Evolutionary conservation across 2,329 filamentous ascomycete species (phyloP).

Genomic region (Aspergillus texensis): DNA sequence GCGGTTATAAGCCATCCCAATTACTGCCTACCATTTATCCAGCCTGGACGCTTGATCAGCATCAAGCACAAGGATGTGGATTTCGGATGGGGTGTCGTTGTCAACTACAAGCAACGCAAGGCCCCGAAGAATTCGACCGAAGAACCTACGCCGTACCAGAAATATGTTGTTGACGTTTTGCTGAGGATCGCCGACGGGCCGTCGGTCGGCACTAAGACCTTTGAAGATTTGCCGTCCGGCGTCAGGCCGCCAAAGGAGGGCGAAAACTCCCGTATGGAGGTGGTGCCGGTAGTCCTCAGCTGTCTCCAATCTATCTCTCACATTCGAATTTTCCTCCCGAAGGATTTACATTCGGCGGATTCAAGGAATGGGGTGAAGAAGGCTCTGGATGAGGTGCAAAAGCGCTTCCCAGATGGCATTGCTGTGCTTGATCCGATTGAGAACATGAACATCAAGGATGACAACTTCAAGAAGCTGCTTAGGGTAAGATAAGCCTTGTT

Average conservation of each 20-base stretch:
- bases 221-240: constrained; percentile 65
- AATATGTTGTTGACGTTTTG: constrained; percentile 80
- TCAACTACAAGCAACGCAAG: constrained; percentile 70
- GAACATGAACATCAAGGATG: constrained; percentile 92
- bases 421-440: constrained; percentile 89
- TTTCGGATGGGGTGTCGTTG: constrained; percentile 92
- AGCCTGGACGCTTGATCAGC: constrained; percentile 82
- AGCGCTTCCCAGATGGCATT: constrained; percentile 89
- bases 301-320: constrained; percentile 85
- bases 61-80: constrained; percentile 79
- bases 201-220: constrained; percentile 58
- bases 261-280: constrained; percentile 72
- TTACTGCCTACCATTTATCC: constrained; percentile 81
- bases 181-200: constrained; percentile 62
- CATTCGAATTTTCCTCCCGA: constrained; percentile 79
- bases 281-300: constrained; percentile 82
- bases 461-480: constrained; percentile 88
- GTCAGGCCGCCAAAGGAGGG: constrained; percentile 63
- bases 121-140: constrained; percentile 67
- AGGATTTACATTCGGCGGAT: constrained; percentile 69
- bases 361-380: constrained; percentile 70
- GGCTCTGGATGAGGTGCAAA: constrained; percentile 74
- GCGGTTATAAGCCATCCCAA: constrained; percentile 89
- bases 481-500: constrained; percentile 49
- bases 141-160: constrained; percentile 73